These are phyloP conservation scores for Suhomyces ambrosiae DNA, from an alignment of 1,139 yeast genomes.

Conservation along the genomic window DNA sequence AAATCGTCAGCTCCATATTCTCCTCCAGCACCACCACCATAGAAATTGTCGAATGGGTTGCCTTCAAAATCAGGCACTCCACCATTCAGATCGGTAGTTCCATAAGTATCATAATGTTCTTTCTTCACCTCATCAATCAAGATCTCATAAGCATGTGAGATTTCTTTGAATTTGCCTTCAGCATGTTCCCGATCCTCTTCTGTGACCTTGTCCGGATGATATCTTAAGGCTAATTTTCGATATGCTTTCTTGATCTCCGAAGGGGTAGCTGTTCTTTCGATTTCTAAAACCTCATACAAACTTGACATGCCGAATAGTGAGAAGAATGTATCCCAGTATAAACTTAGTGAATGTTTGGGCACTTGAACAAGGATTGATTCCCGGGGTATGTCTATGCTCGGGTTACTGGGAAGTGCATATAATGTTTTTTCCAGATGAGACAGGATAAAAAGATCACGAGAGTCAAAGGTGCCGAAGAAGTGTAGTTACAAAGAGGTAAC, in stretches of 20 bases:
- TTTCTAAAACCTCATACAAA: conserved; percentile 70
- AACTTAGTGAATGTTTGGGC: too few relatives aligned
- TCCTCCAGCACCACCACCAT: conserved; percentile 28
- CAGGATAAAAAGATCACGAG: too few relatives aligned
- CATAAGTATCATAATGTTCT: conserved; percentile 58
- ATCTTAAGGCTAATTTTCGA: conserved; percentile 67
- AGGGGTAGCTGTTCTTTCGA: conserved; percentile 60
- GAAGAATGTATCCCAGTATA: too few relatives aligned
- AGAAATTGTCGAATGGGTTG: conserved; percentile 48
- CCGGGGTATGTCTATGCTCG: too few relatives aligned
- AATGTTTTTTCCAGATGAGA: neutral
- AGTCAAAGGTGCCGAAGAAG: too few relatives aligned
- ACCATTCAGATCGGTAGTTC: conserved; percentile 38
- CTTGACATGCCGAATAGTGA: conserved; percentile 2
- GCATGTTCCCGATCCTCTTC: conserved; percentile 68
- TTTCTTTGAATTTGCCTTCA: conserved; percentile 72
- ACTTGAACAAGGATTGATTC: too few relatives aligned
- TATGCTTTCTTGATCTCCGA: conserved; percentile 77
- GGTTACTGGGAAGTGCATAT: too few relatives aligned
- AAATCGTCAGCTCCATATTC: conserved; percentile 68
- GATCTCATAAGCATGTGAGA: conserved; percentile 76
- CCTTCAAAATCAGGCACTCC: conserved; percentile 26
- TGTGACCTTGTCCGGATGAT: conserved; percentile 81
- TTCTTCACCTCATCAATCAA: conserved; percentile 64
- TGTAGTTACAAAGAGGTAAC: too few relatives aligned